Base-by-base conservation (phyloP, 305 asterid species). In the Lippia alba region DNA sequence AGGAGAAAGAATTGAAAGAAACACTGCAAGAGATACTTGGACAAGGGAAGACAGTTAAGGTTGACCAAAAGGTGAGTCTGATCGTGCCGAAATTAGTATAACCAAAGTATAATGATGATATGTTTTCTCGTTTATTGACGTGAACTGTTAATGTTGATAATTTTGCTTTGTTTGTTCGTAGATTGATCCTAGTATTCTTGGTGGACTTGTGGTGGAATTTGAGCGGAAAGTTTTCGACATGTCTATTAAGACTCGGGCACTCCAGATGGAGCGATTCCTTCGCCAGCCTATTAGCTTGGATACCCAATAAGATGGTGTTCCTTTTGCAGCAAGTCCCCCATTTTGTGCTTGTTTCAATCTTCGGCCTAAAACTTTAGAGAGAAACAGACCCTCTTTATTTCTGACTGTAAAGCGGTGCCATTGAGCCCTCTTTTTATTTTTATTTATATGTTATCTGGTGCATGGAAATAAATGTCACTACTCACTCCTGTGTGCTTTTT, bases 261-360 rank as follows among this genome's bases (percentile, higher is more conserved):
- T 85, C 74, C 97, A 91, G 95, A 94, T 94, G 99, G 97, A 94
- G 82, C 84, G 92, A 58, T 89, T 94, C 94, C 83, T 91, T 61
- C 91, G 91, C 74, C 91, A 90, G 62, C 97, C 99, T 33, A 54
- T 85, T 80, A 80, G 76, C 84, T 67, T 80, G 60, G 88, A 82
- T 67, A 45, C 65, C 56, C 70, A 16, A 15, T 79, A 64, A 81
- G 30, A 74, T 71, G 71, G 54, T 73, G 54, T 57, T 24, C 48
- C 32, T 18, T 46, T 8, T 17, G n/a, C 14, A 8, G 33, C 14
- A 8, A 19, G 45, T 19, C 54, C 19, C 3, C 8, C 10, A 33
- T 68, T 69, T 15, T 39, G 19, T 5, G 44, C 34, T 58, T 6
- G 34, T 65, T 44, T 34, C 51, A 11, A 6, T 63, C 58, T 56